A percentile compares a stretch with the other conserved stretches of the same genome.
Conservation (phyloP, 2,329 filamentous ascomycete species). For the Ceratocystiopsis minuta region DNA sequence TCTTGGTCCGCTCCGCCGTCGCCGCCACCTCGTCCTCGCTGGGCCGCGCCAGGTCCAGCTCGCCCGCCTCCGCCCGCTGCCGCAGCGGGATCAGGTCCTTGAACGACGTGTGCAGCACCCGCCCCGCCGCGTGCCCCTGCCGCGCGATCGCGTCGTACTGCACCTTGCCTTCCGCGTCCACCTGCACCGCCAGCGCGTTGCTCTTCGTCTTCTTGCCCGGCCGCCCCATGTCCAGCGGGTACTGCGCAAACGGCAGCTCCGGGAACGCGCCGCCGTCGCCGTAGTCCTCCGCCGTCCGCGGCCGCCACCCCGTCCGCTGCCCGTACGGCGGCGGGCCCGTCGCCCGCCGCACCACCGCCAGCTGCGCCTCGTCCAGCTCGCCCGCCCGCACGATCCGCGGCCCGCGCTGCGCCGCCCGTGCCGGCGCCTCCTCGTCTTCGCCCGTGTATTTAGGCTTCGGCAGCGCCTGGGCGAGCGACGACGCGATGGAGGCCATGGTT, state of each 20-base stretch:
- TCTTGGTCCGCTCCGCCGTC: slow-evolving; percentile 75
- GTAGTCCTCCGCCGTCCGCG: slow-evolving; percentile 75
- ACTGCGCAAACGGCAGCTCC: slow-evolving; percentile 59
- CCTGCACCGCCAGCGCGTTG: slow-evolving; percentile 83
- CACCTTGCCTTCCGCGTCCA: slow-evolving; percentile 79
- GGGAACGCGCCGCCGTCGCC: slow-evolving; percentile 61
- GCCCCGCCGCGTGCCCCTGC: slow-evolving; percentile 66
- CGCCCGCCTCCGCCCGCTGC: slow-evolving; percentile 81
- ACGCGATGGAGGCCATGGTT: slow-evolving; percentile 46
- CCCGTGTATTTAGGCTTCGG: slow-evolving; percentile 84
- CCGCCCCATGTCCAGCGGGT: slow-evolving; percentile 85
- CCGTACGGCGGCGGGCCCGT: slow-evolving; percentile 71
- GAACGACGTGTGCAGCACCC: slow-evolving; percentile 87
- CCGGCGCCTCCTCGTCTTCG: slow-evolving; percentile 65
- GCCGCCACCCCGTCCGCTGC: slow-evolving; percentile 76
- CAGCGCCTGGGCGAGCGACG: slow-evolving; percentile 60
- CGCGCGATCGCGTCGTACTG: slow-evolving; percentile 92
- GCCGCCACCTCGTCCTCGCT: slow-evolving; percentile 68
- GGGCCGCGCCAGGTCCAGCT: slow-evolving; percentile 72
- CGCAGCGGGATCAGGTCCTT: slow-evolving; percentile 90
- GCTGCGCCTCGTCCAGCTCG: slow-evolving; percentile 68
- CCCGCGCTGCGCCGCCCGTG: slow-evolving; percentile 55
- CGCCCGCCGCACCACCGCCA: slow-evolving; percentile 45
- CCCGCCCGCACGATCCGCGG: slow-evolving; percentile 65
- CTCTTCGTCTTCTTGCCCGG: slow-evolving; percentile 47